These are phyloP conservation scores for Colletotrichum endophyticum DNA, from an alignment of 2,329 filamentous ascomycete genomes.

Conservation along the genomic window DNA sequence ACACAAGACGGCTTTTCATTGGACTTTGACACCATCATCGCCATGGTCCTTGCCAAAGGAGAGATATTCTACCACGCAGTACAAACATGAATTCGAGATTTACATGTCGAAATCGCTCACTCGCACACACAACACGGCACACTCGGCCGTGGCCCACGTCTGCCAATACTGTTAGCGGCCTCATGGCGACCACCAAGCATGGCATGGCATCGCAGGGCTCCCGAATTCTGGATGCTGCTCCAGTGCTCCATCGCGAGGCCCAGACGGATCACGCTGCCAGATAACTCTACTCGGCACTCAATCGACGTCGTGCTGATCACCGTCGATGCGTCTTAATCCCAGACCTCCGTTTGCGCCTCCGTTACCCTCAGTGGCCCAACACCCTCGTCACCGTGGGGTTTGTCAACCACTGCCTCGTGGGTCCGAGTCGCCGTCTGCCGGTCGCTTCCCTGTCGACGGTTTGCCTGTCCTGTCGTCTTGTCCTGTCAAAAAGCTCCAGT, in stretches of 20 bases:
- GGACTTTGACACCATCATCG: neutral
- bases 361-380: neutral
- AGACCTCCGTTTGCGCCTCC: neutral
- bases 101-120: neutral
- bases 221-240: neutral
- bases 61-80: neutral
- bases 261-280: neutral
- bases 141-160: neutral
- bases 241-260: neutral
- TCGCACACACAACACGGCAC: neutral
- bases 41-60: neutral
- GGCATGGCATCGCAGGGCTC: neutral
- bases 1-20: neutral
- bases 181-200: neutral
- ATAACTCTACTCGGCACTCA: neutral
- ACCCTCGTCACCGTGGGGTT: neutral
- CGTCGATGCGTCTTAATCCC: neutral
- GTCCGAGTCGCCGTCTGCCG: neutral
- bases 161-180: neutral
- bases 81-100: neutral
- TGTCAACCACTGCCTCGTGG: conserved; percentile 2
- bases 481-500: neutral
- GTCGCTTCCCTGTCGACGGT: neutral
- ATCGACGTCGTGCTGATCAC: neutral
- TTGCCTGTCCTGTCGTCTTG: neutral